Percentiles rank a stretch among this genome's conserved stretches.
These are phyloP conservation scores for Erodium chrysanthum DNA, from an alignment of 441 rosid genomes.

Conservation along the genomic window DNA sequence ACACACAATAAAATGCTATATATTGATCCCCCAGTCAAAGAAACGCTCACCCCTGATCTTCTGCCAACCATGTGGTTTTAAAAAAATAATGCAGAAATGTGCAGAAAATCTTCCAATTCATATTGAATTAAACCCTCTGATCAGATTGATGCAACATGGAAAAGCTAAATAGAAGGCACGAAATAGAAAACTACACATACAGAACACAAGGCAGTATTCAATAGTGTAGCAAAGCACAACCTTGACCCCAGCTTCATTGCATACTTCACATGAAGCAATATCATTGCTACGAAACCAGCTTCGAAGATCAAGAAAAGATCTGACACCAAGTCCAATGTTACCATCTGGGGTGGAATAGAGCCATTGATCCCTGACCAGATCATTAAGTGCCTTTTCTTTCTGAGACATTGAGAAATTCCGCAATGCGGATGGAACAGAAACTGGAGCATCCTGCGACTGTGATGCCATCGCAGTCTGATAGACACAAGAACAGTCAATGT, in stretches of 20 bases:
- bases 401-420: constrained; percentile 72
- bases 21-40: background rate
- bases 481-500: constrained; percentile 11
- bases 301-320: constrained; percentile 73
- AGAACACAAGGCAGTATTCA: constrained; percentile 6
- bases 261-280: constrained; percentile 68
- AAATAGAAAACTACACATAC: constrained; percentile 1
- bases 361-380: constrained; percentile 67
- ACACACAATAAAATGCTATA: background rate
- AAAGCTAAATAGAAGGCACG: no score
- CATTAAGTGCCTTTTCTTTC: constrained; percentile 63
- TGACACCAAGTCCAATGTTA: constrained; percentile 60
- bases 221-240: constrained; percentile 26
- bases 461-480: constrained; percentile 29
- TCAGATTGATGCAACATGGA: background rate
- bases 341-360: constrained; percentile 48
- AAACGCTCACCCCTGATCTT: background rate
- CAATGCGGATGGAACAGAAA: constrained; percentile 53
- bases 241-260: constrained; percentile 86
- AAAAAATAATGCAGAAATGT: background rate
- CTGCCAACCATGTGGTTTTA: background rate
- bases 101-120: background rate
- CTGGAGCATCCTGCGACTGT: constrained; percentile 30
- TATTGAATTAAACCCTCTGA: background rate
- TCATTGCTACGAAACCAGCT: constrained; percentile 63